Percentiles rank a stretch among this genome's conserved stretches.
Evolutionary conservation across 139 green algal genomes (phyloP).

Genomic region (Pleodorina starrii): DNA sequence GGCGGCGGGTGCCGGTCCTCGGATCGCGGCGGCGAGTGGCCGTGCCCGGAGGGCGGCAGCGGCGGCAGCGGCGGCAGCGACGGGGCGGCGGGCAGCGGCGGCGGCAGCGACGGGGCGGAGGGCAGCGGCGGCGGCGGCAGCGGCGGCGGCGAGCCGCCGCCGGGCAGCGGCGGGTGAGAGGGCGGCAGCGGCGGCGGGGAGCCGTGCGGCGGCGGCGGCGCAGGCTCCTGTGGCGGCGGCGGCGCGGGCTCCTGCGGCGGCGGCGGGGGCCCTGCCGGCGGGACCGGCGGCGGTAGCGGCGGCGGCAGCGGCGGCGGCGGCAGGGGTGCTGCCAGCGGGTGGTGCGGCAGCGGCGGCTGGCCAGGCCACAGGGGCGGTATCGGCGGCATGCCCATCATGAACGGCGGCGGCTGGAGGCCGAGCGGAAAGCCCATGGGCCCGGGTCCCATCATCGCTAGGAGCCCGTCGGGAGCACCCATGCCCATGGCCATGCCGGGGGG

Average conservation of each 20-base stretch:
- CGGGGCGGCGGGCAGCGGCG: neutral
- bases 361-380: neutral
- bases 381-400: slow-evolving; percentile 37
- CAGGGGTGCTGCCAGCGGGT: neutral
- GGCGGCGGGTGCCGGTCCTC: neutral
- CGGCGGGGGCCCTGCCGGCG: neutral
- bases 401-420: slow-evolving; percentile 12
- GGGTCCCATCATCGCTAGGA: neutral
- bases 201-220: neutral
- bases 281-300: neutral
- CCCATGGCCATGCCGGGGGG: neutral
- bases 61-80: slow-evolving; percentile 27
- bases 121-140: slow-evolving; percentile 21
- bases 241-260: neutral
- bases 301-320: neutral
- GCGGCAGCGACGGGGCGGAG: neutral
- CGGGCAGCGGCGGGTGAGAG: slow-evolving; percentile 3
- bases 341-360: neutral
- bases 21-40: neutral
- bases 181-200: slow-evolving; percentile 9
- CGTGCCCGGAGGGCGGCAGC: neutral
- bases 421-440: slow-evolving; percentile 4
- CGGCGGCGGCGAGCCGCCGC: slow-evolving; percentile 9
- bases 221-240: neutral
- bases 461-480: neutral